Conservation (phyloP, 1,284 basidiomycete genomes). For the Apiotrichum veenhuisii region DNA sequence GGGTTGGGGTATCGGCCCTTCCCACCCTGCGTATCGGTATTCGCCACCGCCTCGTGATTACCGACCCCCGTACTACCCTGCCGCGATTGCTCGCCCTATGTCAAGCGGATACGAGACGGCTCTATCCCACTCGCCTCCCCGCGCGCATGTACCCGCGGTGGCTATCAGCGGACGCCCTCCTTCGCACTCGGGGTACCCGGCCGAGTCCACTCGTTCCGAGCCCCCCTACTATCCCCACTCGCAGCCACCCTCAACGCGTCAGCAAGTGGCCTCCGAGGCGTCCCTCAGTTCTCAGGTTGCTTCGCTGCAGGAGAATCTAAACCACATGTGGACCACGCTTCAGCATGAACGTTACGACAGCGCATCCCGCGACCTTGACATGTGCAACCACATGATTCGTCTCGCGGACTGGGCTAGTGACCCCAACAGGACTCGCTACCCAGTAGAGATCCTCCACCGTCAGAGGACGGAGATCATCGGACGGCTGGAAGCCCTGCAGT, state of each 20-base stretch:
- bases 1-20: background rate
- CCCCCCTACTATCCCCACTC: slow-evolving; percentile 21
- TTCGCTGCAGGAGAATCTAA: slow-evolving; percentile 32
- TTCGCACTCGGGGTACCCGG: background rate
- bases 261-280: slow-evolving; percentile 15
- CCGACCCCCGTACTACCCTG: slow-evolving; percentile 4
- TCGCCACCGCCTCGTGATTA: background rate
- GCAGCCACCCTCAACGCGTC: slow-evolving; percentile 15
- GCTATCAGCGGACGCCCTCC: background rate
- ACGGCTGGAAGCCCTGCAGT: slow-evolving; percentile 4
- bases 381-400: slow-evolving; percentile 32
- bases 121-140: background rate
- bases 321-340: slow-evolving; percentile 25
- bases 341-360: slow-evolving; percentile 34
- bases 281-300: slow-evolving; percentile 25
- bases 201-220: slow-evolving; percentile 21
- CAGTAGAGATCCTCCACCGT: slow-evolving; percentile 1
- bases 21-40: background rate
- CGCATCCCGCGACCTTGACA: slow-evolving; percentile 29
- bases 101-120: slow-evolving; percentile 2
- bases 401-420: slow-evolving; percentile 22
- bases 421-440: background rate
- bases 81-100: background rate
- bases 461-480: slow-evolving; percentile 3
- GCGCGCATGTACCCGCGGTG: background rate